A percentile compares a stretch with the other conserved stretches of the same genome.
phyloP scores from a whole-genome alignment of 2,329 filamentous ascomycete genomes.

The Diaporthe ilicicola region DNA sequence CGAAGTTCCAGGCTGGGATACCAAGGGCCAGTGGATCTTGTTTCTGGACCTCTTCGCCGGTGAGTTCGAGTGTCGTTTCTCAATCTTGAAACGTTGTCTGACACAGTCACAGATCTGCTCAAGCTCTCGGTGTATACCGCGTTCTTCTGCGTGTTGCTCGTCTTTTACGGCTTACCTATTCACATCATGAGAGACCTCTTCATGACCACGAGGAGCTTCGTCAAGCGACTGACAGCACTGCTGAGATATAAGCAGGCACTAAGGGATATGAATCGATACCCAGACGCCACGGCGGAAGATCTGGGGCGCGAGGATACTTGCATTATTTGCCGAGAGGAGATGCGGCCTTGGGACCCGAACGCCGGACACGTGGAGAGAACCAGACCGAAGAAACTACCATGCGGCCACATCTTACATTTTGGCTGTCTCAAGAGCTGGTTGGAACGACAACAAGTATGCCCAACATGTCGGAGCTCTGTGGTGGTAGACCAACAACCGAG shows the following conservation, averaged over 20 bases:
- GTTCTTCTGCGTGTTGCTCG: conserved; percentile 93
- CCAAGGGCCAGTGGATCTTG: conserved; percentile 92
- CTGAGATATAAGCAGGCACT: conserved; percentile 91
- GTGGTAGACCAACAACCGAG: conserved; percentile 61
- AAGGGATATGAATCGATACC: conserved; percentile 92
- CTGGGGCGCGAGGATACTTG: conserved; percentile 89
- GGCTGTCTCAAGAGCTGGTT: conserved; percentile 97
- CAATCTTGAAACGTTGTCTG: neutral
- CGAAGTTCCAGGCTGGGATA: conserved; percentile 95
- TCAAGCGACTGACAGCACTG: conserved; percentile 88
- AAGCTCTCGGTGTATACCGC: conserved; percentile 89
- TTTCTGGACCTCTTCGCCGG: conserved; percentile 85
- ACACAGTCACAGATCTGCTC: conserved; percentile 72
- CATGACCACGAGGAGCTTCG: conserved; percentile 90
- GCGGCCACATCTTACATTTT: conserved; percentile 93
- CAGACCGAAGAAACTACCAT: conserved; percentile 94
- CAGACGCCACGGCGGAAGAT: conserved; percentile 89
- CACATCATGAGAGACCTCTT: conserved; percentile 97
- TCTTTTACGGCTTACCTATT: conserved; percentile 94
- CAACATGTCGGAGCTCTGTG: conserved; percentile 89
- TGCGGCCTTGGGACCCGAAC: conserved; percentile 78
- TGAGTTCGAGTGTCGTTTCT: conserved; percentile 49
- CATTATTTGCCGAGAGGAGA: conserved; percentile 97
- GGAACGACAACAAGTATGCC: conserved; percentile 95
- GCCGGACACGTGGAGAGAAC: conserved; percentile 81